Evolutionary conservation across 306 rosid genomes (phyloP).

Genomic region (Pyrus betulifolia): DNA sequence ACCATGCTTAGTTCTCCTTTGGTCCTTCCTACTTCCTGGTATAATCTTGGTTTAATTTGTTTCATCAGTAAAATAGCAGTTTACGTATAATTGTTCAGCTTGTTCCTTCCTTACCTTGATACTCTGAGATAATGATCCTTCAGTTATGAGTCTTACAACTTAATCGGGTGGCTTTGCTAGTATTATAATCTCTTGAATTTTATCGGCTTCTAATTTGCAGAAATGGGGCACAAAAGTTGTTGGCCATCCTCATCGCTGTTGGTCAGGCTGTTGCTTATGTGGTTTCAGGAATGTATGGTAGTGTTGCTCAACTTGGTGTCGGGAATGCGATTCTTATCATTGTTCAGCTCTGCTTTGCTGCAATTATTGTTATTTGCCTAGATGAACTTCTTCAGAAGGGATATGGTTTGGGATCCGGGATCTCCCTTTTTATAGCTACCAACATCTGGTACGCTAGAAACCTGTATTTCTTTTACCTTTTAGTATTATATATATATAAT

Average conservation of each 20-base stretch:
- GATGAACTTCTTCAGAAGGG: slow-evolving; percentile 98
- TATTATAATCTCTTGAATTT: background rate
- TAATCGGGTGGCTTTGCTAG: background rate
- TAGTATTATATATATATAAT: background rate
- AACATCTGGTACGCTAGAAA: slow-evolving; percentile 62
- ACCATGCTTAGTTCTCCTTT: too few species aligned
- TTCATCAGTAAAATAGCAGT: background rate
- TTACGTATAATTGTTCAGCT: background rate
- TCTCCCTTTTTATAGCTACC: slow-evolving; percentile 95
- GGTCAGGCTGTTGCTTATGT: slow-evolving; percentile 99
- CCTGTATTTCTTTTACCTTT: background rate
- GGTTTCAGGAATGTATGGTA: slow-evolving; percentile 90
- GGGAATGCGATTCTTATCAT: slow-evolving; percentile 91
- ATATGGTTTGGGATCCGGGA: slow-evolving; percentile 95
- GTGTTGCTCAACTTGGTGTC: slow-evolving; percentile 95
- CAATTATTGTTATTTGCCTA: slow-evolving; percentile 81
- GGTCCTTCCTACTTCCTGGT: too few species aligned
- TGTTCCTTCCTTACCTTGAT: background rate
- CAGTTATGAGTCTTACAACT: background rate
- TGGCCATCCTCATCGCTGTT: slow-evolving; percentile 82
- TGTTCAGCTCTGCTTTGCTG: slow-evolving; percentile 85
- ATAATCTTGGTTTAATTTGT: background rate
- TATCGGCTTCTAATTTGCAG: slow-evolving; percentile 20
- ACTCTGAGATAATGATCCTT: background rate
- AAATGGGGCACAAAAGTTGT: slow-evolving; percentile 83